A percentile compares a stretch with the other conserved stretches of the same genome.
Evolutionary conservation across 805 yeast species (phyloP).

Genomic region (Starmerella apis): DNA sequence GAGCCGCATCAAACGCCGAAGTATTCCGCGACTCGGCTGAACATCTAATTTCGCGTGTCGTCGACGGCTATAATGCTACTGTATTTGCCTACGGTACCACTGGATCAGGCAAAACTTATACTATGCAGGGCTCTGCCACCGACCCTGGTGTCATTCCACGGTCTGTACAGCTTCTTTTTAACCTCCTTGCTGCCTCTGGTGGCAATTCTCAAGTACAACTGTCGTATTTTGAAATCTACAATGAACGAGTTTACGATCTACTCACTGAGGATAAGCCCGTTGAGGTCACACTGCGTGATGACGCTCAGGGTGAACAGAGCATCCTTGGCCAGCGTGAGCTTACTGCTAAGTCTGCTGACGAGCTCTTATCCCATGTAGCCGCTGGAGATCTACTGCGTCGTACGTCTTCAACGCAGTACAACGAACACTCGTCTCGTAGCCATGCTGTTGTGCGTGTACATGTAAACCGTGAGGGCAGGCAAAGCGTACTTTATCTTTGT

Average conservation of each 20-base stretch:
- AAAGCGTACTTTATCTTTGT: slow-evolving; percentile 69
- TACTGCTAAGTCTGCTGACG: slow-evolving; percentile 44
- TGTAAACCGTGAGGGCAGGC: slow-evolving; percentile 36
- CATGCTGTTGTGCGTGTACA: slow-evolving; percentile 78
- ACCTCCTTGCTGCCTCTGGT: slow-evolving; percentile 19
- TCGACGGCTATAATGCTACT: slow-evolving; percentile 75
- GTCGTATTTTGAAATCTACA: slow-evolving; percentile 77
- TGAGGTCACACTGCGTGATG: slow-evolving; percentile 67
- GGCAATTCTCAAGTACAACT: slow-evolving; percentile 38
- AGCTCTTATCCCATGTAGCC: slow-evolving; percentile 49
- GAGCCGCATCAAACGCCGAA: slow-evolving; percentile 42
- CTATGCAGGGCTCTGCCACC: slow-evolving; percentile 65
- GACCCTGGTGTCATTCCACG: slow-evolving; percentile 60
- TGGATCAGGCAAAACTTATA: slow-evolving; percentile 81
- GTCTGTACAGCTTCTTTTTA: slow-evolving; percentile 53
- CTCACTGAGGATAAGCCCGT: slow-evolving; percentile 29
- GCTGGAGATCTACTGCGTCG: slow-evolving; percentile 65
- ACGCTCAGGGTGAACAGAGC: slow-evolving; percentile 55
- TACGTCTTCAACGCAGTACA: slow-evolving; percentile 84
- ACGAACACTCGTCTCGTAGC: slow-evolving; percentile 76
- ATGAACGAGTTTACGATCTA: slow-evolving; percentile 75
- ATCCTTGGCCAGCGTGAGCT: slow-evolving; percentile 66
- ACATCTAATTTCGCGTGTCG: slow-evolving; percentile 44
- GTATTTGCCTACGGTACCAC: slow-evolving; percentile 93
- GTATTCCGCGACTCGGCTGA: slow-evolving; percentile 52